Conservation (phyloP, 345 rosid species). For the Eucalyptus sp. region DNA sequence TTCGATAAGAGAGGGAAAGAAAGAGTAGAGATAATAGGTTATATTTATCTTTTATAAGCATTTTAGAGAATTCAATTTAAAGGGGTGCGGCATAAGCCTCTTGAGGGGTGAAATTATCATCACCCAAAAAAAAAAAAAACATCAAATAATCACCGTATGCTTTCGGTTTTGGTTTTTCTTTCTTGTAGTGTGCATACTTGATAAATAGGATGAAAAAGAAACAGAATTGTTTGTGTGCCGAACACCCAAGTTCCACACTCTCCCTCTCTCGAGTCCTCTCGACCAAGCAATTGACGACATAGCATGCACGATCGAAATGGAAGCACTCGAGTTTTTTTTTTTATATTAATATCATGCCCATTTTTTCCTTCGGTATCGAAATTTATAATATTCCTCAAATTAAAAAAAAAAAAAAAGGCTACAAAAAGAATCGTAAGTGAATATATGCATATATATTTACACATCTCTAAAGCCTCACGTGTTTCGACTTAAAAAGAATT, state of each 20-base stretch:
- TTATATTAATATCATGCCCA: not conserved
- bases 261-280: not conserved
- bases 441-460: not conserved
- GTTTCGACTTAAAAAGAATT: too few species aligned
- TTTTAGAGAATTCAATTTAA: not conserved
- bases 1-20: too few species aligned
- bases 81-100: not conserved
- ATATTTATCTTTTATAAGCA: not conserved
- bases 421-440: not conserved
- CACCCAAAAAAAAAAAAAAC: too few species aligned
- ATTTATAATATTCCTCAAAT: not conserved
- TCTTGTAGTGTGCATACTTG: too few species aligned
- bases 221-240: too few species aligned
- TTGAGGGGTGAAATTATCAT: not conserved
- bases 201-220: too few species aligned
- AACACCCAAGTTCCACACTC: not conserved
- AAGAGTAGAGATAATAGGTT: not conserved
- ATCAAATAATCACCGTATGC: too few species aligned
- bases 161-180: too few species aligned
- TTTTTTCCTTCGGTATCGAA: too few species aligned
- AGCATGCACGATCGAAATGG: not conserved
- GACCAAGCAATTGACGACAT: not conserved
- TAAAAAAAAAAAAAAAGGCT: not conserved
- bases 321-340: not conserved
- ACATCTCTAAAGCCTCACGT: too few species aligned